Base-by-base conservation (phyloP, 2,329 filamentous ascomycete genomes). In the Pleoardoris graminearum region DNA sequence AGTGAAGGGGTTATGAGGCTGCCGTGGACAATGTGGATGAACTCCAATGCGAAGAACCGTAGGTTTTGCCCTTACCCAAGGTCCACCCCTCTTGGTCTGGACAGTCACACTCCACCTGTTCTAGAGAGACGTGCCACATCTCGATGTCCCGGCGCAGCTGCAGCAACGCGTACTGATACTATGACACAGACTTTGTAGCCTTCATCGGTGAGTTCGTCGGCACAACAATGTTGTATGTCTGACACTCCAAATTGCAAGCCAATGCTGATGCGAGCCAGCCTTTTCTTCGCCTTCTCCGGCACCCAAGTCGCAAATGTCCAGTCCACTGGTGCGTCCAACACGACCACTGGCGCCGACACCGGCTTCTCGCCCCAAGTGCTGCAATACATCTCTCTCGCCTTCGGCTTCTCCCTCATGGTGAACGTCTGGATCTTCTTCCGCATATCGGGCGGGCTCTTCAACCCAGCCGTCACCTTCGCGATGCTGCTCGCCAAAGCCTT, bases 291-390 rank as follows among this genome's bases (percentile, higher is more conserved):
- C 14, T 72, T 79, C 35, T 66, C 68, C 1, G 76, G 75, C 5
- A 75, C 76, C 1, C 76, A 78, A 49, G 75, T 77, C n/a, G 76
- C 76, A 19, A 78, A 78, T 58, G 74, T 82, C 16, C 77, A 74
- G 29, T 81, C 77, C 52, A 74, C 52, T 3, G 39, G 53, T 1
- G 48, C 57, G 36, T 57, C 59, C 38, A 68, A 71, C 17, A 77
- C 77, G 1, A 79, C 77, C 0, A 77, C 78, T 0, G 74, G 75
- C 48, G 76, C 70, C 10, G 62, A 70, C 1, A 77, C 77, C 0
- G 76, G 76, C 7, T 78, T 79, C 58, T 74, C 77, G n/a, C 69
- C 76, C 12, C 63, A 68, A 3, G 76, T 76, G 3, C 67, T 74
- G 30, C 65, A 75, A 16, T 76, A 72, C 53, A 71, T 75, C 23